Percentiles rank a stretch among this genome's conserved stretches.
Conservation (phyloP, 2,329 filamentous ascomycete genomes). For the Anisogramma anomala region DNA sequence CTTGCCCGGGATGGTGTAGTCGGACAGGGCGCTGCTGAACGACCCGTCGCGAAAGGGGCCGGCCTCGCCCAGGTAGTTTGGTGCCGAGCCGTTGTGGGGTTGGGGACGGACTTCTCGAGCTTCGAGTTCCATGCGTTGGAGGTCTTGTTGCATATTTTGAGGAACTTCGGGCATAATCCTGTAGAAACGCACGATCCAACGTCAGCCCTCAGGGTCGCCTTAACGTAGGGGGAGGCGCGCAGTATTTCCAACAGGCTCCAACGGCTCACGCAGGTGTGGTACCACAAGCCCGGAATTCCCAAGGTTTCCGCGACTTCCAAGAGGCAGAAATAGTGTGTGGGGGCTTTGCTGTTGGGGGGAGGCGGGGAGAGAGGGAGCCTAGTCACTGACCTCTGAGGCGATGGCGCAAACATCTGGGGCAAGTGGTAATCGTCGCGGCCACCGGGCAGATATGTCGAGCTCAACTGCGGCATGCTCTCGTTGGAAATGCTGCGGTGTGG, state of each 20-base stretch:
- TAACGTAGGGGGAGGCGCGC: constrained; percentile 6
- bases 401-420: constrained; percentile 47
- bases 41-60: constrained; percentile 32
- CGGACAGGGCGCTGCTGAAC: constrained; percentile 28
- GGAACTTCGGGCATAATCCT: constrained; percentile 93
- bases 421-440: constrained; percentile 49
- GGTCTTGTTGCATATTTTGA: constrained; percentile 89
- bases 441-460: constrained; percentile 48
- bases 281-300: background rate
- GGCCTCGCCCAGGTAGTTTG: constrained; percentile 20
- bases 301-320: constrained; percentile 1
- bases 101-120: constrained; percentile 40
- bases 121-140: constrained; percentile 82
- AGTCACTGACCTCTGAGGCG: constrained; percentile 45
- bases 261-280: too few relatives aligned
- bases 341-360: background rate
- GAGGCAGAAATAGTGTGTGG: constrained; percentile 6
- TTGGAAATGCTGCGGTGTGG: constrained; percentile 24
- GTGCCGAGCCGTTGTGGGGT: constrained; percentile 22
- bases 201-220: constrained; percentile 26
- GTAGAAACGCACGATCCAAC: constrained; percentile 24
- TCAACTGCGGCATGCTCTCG: constrained; percentile 34
- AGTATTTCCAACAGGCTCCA: too few relatives aligned
- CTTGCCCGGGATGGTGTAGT: constrained; percentile 17
- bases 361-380: background rate